Evolutionary conservation across 345 rosid species (phyloP).

Genomic region (Aquilaria malaccensis): DNA sequence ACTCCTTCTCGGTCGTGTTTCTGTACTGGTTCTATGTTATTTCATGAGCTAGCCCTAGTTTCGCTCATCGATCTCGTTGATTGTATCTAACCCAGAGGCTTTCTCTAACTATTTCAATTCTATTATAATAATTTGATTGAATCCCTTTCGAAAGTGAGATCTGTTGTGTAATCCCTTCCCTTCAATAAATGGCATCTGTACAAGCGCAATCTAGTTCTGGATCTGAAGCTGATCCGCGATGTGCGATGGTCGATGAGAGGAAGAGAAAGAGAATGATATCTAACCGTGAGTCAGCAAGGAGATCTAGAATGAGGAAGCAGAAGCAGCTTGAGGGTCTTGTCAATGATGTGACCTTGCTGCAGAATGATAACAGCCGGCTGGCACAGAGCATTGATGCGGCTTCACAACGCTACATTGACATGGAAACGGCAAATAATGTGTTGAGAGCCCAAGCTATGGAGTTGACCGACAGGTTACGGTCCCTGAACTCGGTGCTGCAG

Average conservation of each 20-base stretch:
- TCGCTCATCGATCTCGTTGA: neutral
- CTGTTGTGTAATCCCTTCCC: neutral
- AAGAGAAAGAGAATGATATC: slow-evolving; percentile 87
- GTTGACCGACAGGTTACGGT: slow-evolving; percentile 56
- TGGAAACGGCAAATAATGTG: slow-evolving; percentile 55
- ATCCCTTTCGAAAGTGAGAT: neutral
- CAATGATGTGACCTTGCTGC: slow-evolving; percentile 39
- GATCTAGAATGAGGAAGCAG: slow-evolving; percentile 81
- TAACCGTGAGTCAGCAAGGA: slow-evolving; percentile 81
- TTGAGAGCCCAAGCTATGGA: slow-evolving; percentile 64
- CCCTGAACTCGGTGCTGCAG: slow-evolving; percentile 51
- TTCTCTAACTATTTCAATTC: neutral
- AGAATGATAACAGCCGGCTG: slow-evolving; percentile 37
- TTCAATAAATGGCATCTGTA: slow-evolving; percentile 27
- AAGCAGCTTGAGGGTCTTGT: slow-evolving; percentile 54
- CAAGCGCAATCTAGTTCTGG: slow-evolving; percentile 48
- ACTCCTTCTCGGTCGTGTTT: slow-evolving; percentile 89
- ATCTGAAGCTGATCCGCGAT: slow-evolving; percentile 56
- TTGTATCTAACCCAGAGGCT: neutral
- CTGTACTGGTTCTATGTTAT: slow-evolving; percentile 91
- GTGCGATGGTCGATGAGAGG: slow-evolving; percentile 49
- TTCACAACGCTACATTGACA: slow-evolving; percentile 29
- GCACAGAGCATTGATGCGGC: slow-evolving; percentile 24
- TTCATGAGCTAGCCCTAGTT: slow-evolving; percentile 1
- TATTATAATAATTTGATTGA: neutral